A percentile compares a stretch with the other conserved stretches of the same genome.
Conservation (phyloP, 73 alveolate species). For the Diophrys appendiculata region DNA sequence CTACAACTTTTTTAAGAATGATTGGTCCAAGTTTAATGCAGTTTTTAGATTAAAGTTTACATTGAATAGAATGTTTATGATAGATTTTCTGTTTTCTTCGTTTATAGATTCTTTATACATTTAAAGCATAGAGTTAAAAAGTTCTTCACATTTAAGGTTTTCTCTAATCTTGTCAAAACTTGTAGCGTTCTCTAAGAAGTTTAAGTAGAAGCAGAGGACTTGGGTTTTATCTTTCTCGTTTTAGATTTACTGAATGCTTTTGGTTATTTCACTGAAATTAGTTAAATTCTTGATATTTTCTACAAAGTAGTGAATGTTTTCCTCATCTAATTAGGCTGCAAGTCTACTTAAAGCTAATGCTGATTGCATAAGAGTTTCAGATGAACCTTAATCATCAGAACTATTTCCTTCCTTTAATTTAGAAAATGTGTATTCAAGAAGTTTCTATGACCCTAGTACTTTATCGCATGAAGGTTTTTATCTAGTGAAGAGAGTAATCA, state of each 20-base stretch:
- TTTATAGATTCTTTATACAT: constrained; percentile 33
- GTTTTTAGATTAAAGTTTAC: constrained; percentile 46
- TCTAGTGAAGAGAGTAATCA: constrained; percentile 47
- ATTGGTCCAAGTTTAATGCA: constrained; percentile 39
- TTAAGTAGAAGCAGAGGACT: constrained; percentile 30
- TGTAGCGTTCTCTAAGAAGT: constrained; percentile 47
- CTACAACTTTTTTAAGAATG: constrained; percentile 38
- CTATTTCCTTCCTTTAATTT: too few species aligned
- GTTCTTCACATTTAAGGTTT: constrained; percentile 33
- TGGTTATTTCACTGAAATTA: constrained; percentile 26
- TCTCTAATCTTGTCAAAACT: constrained; percentile 44
- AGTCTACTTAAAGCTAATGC: constrained; percentile 48
- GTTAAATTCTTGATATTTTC: constrained; percentile 30
- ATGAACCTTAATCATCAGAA: too few species aligned
- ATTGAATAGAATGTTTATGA: constrained; percentile 53
- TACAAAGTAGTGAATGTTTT: constrained; percentile 21
- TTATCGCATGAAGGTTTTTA: constrained; percentile 20
- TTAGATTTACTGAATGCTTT: constrained; percentile 8
- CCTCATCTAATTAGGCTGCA: constrained; percentile 27
- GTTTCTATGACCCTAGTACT: constrained; percentile 23
- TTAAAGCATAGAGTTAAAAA: constrained; percentile 34
- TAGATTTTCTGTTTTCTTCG: constrained; percentile 27
- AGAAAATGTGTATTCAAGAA: constrained; percentile 31
- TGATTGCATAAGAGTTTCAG: constrained; percentile 46
- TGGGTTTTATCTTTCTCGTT: constrained; percentile 7